A percentile compares a stretch with the other conserved stretches of the same genome.
Evolutionary conservation across 2,329 filamentous ascomycete species (phyloP).

Genomic region (Teratosphaeriaceae sp.): DNA sequence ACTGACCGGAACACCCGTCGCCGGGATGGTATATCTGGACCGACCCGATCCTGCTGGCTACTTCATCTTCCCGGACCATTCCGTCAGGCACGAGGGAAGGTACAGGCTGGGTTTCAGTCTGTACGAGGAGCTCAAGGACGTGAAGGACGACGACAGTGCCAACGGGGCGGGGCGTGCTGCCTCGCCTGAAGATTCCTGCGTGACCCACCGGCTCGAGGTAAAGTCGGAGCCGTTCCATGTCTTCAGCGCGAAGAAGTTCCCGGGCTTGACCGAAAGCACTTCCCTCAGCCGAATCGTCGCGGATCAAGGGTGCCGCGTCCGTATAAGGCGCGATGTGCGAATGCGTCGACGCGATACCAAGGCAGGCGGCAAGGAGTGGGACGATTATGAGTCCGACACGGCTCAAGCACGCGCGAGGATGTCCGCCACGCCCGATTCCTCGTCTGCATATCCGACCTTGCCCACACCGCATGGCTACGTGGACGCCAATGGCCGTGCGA

Average conservation of each 20-base stretch:
- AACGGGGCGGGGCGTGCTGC: conserved; percentile 29
- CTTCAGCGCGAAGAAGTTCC: conserved; percentile 97
- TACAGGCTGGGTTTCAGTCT: conserved; percentile 89
- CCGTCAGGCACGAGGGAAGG: conserved; percentile 88
- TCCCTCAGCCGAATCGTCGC: conserved; percentile 82
- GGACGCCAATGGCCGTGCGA: conserved; percentile 30
- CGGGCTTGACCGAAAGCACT: conserved; percentile 85
- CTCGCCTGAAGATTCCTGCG: conserved; percentile 48
- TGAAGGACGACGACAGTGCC: conserved; percentile 64
- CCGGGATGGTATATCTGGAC: conserved; percentile 93
- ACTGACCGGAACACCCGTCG: conserved; percentile 87
- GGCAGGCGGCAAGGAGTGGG: conserved; percentile 55
- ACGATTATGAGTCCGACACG: conserved; percentile 55
- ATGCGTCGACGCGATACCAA: conserved; percentile 81
- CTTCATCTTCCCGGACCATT: conserved; percentile 96
- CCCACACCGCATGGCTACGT: conserved; percentile 23
- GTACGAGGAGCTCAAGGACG: conserved; percentile 87
- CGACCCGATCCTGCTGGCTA: conserved; percentile 75
- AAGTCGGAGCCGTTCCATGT: conserved; percentile 83
- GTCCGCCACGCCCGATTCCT: conserved; percentile 28
- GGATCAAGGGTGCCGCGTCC: conserved; percentile 93
- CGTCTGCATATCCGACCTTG: conserved; percentile 13
- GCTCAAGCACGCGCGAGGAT: conserved; percentile 43
- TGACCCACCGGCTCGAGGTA: conserved; percentile 83
- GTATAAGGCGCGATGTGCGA: conserved; percentile 87